Base-by-base conservation (phyloP, 805 yeast species). In the Blastobotrys parvus region DNA sequence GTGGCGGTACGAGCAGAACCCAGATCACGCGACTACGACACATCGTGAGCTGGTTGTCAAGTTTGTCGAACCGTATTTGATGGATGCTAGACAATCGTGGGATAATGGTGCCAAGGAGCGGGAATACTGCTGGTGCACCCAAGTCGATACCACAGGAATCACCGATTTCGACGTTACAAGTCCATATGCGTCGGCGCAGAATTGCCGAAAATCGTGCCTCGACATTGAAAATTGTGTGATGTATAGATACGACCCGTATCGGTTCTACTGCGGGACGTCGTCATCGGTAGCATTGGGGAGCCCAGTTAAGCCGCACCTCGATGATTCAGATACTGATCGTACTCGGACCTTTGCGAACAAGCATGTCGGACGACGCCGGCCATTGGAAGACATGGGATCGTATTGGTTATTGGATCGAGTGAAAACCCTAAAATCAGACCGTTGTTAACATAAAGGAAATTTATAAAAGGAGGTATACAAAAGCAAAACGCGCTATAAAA, bases 1-100 rank as follows among this genome's bases (percentile, higher is more conserved):
- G 25, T 63, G 52, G 53, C 60, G 57, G 39, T 64, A 62, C 50
- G 66, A 44, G 45, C n/a, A 5, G 45, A 62, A 64, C 48, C 51
- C 52, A 13, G 59, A 60, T 44, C n/a, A n/a, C n/a, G n/a, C n/a
- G n/a, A n/a, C n/a, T n/a, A n/a, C n/a, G n/a, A 54, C 62, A 19
- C 46, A 58, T 39, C 45, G 53, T 11, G 44, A 47, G 38, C n/a
- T n/a, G n/a, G n/a, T n/a, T n/a, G n/a, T n/a, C n/a, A n/a, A n/a
- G n/a, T 49, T 46, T 41, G 18, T 50, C 25, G 37, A 41, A 38
- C 58, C 59, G 8, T 52, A 49, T 37, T 42, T 57, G 7, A 44
- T 46, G 19, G 46, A 40, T 2, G 44, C 52, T 1, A 52, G 54
- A 37, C 29, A 25, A 13, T 33, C 36, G 3, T 58, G 62, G 62